Evolutionary conservation across 1,139 yeast genomes (phyloP), one percentile per base, ranked within the genome.

Genomic region (Blastobotrys capitulatus): DNA sequence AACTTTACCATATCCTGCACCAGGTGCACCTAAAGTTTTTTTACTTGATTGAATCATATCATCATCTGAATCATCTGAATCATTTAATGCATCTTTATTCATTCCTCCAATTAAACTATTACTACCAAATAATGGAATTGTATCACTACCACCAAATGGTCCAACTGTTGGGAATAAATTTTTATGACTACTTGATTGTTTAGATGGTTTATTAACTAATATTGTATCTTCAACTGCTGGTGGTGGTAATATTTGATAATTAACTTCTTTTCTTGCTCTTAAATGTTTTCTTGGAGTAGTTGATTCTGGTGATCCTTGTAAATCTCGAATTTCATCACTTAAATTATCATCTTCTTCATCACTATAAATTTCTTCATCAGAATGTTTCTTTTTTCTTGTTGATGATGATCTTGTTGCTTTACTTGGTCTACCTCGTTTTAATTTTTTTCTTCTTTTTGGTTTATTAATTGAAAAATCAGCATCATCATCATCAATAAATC

Each of bases 51-150:
- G n/a, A n/a, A n/a, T n/a, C n/a, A 79, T 92, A 54, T 84, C 94
- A 1, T 90, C 80, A 60, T 84, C 92, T 0, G 88, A 82, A 44
- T 61, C 67, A 6, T 56, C 56, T 4, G 52, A 52, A 18, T 57
- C 59, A 9, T 50, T 52, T 4, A 36, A 22, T 7, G 42, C 29
- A 22, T 27, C 42, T 16, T 42, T 16, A 36, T 22, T 42, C 38
- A 18, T 8, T 1, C 90, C 90, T 64, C 86, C 73, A 0, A 95
- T 82, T 2, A 82, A 75, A 1, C 84, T 87, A 62, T 88, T 96
- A 55, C 89, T 37, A 9, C 97, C 97, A 72, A 92, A 92, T 1
- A 97, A 96, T 0, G 97, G 96, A n/a, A 89, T 87, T 0, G 96
- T 88, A n/a, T 96, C 95, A 60, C 59, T 71, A 57, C 60, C 75